These are phyloP conservation scores for Naganishia onofrii DNA, from an alignment of 768 basidiomycete species.

Conservation along the genomic window DNA sequence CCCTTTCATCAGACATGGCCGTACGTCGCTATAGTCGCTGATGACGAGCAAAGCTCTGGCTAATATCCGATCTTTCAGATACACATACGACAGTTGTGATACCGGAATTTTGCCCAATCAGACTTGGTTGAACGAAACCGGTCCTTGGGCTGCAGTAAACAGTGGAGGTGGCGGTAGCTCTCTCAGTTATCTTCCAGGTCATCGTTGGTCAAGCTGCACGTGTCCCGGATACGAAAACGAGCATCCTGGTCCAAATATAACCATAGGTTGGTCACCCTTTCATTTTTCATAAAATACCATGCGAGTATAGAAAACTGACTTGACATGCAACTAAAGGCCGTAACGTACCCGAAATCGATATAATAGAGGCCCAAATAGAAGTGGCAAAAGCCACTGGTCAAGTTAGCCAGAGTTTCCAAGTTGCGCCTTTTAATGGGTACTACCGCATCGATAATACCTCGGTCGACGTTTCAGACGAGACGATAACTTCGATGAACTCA, in stretches of 20 bases:
- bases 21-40: not conserved
- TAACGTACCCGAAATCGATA: constrained; percentile 87
- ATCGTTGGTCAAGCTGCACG: constrained; percentile 67
- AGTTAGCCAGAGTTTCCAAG: constrained; percentile 73
- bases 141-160: constrained; percentile 44
- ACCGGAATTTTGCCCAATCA: constrained; percentile 48
- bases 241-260: constrained; percentile 77
- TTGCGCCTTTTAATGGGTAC: constrained; percentile 62
- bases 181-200: constrained; percentile 52
- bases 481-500: constrained; percentile 53
- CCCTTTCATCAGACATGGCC: constrained; percentile 25
- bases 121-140: constrained; percentile 42
- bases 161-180: constrained; percentile 43
- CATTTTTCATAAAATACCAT: too few relatives aligned
- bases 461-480: constrained; percentile 40
- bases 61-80: constrained; percentile 18
- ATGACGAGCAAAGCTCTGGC: not conserved
- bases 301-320: too few relatives aligned
- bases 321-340: constrained; percentile 43
- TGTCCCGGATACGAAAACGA: constrained; percentile 66
- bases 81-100: constrained; percentile 50
- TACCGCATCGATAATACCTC: constrained; percentile 54
- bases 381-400: constrained; percentile 58
- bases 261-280: constrained; percentile 53
- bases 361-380: constrained; percentile 78